phyloP scores from a whole-genome alignment of 2,329 filamentous ascomycete species.

The Westerdykella aurantiaca region DNA sequence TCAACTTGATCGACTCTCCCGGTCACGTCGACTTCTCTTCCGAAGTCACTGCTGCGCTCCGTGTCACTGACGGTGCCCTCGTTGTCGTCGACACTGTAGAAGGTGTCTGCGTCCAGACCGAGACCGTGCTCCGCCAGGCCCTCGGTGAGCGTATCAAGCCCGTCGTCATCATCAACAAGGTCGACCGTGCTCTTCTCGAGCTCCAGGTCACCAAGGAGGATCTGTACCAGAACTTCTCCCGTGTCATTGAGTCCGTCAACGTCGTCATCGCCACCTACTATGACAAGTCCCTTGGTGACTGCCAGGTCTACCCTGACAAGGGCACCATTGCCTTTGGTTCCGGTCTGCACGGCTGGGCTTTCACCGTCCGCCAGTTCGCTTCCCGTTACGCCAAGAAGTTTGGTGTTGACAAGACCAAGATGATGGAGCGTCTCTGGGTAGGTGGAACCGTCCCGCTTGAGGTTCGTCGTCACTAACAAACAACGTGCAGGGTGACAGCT shows the following conservation, averaged over 20 bases:
- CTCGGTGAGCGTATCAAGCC: slow-evolving; percentile 99
- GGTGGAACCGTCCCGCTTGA: slow-evolving; percentile 27
- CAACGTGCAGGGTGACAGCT: slow-evolving; percentile 73
- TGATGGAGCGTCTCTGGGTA: slow-evolving; percentile 99
- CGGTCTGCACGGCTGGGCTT: slow-evolving; percentile 99
- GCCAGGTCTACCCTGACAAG: slow-evolving; percentile 96
- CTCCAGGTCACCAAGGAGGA: slow-evolving; percentile 98
- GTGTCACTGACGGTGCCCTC: slow-evolving; percentile 99
- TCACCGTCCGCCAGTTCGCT: slow-evolving; percentile 98
- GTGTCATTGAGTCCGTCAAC: slow-evolving; percentile 99
- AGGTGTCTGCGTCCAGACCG: slow-evolving; percentile 99
- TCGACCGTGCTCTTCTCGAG: slow-evolving; percentile 98
- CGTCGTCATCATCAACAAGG: slow-evolving; percentile 99
- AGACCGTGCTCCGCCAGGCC: slow-evolving; percentile 98
- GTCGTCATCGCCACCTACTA: slow-evolving; percentile 99
- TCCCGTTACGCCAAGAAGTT: slow-evolving; percentile 98
- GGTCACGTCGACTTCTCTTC: slow-evolving; percentile 99
- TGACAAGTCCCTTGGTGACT: slow-evolving; percentile 93
- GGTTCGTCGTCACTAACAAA: slow-evolving; percentile 16
- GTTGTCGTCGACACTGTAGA: slow-evolving; percentile 99
- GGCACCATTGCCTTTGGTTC: slow-evolving; percentile 98
- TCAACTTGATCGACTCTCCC: slow-evolving; percentile 99
- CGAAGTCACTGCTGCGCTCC: slow-evolving; percentile 97
- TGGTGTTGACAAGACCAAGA: slow-evolving; percentile 99
- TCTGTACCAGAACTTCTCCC: slow-evolving; percentile 98